phyloP scores from a whole-genome alignment of 2,329 filamentous ascomycete genomes.

The Exophiala calicioides region DNA sequence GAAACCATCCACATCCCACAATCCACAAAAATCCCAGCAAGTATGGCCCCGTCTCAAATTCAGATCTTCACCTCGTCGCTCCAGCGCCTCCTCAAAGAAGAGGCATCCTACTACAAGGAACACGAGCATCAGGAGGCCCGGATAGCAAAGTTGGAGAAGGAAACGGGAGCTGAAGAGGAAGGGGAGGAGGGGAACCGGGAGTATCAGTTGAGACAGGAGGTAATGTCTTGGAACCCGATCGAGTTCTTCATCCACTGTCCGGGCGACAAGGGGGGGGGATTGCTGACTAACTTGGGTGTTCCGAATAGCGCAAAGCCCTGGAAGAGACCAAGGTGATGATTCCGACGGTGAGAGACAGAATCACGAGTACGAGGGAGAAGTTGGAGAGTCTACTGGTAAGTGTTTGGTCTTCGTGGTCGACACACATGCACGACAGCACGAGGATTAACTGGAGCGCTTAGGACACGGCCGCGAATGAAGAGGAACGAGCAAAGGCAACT shows the following conservation, averaged over 20 bases:
- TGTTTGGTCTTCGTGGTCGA: background rate
- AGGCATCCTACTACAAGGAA: constrained; percentile 86
- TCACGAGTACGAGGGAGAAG: constrained; percentile 69
- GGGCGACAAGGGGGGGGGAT: no score
- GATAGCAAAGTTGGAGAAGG: constrained; percentile 64
- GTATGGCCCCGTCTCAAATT: constrained; percentile 31
- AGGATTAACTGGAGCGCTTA: constrained; percentile 19
- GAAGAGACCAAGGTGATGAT: constrained; percentile 87
- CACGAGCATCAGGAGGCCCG: constrained; percentile 71
- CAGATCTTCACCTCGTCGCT: constrained; percentile 76
- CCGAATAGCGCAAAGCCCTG: constrained; percentile 69
- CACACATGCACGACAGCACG: background rate
- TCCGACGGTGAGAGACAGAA: constrained; percentile 68
- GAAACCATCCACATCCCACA: background rate
- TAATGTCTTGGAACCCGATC: constrained; percentile 43
- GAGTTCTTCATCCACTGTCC: background rate
- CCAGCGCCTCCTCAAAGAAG: constrained; percentile 84
- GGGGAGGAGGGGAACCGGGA: constrained; percentile 78
- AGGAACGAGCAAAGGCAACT: constrained; percentile 58
- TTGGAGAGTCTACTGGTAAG: constrained; percentile 75
- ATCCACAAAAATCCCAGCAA: background rate
- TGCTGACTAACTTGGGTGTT: constrained; percentile 2
- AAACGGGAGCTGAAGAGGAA: constrained; percentile 56
- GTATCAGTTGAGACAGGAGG: constrained; percentile 83
- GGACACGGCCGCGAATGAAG: constrained; percentile 46